phyloP scores from a whole-genome alignment of 495 filamentous ascomycete species.

The Xylaria palmicola region DNA sequence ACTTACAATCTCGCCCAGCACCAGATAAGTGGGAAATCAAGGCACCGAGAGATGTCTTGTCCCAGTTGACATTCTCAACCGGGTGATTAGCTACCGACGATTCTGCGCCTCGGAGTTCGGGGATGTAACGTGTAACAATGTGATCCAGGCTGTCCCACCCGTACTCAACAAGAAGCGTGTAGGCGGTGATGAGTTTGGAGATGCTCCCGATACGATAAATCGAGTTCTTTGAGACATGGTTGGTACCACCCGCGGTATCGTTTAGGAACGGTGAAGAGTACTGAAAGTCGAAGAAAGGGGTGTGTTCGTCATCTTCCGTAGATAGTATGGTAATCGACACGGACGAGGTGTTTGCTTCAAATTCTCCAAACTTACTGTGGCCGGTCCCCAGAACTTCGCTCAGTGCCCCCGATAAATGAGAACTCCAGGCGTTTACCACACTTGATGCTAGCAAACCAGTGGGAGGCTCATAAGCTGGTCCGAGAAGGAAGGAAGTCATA shows the following conservation, averaged over 20 bases:
- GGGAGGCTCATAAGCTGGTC: neutral
- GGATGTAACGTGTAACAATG: slow-evolving; percentile 34
- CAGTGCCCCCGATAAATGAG: neutral
- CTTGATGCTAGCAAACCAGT: neutral
- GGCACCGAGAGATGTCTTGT: neutral
- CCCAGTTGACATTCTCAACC: neutral
- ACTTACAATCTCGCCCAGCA: neutral
- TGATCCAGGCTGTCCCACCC: slow-evolving; percentile 34
- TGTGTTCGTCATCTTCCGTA: neutral
- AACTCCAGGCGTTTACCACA: neutral
- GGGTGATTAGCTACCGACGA: neutral
- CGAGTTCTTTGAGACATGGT: slow-evolving; percentile 31
- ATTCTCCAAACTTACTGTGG: slow-evolving; percentile 7
- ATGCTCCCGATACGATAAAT: slow-evolving; percentile 43
- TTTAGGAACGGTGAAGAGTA: slow-evolving; percentile 19
- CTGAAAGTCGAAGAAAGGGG: slow-evolving; percentile 29
- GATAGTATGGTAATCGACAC: slow-evolving; percentile 16
- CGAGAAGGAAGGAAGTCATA: neutral
- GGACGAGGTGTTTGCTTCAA: slow-evolving; percentile 13
- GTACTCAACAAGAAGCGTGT: slow-evolving; percentile 30
- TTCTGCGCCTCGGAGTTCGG: slow-evolving; percentile 16
- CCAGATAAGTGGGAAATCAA: neutral
- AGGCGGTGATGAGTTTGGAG: slow-evolving; percentile 40
- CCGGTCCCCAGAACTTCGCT: neutral
- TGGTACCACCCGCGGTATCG: slow-evolving; percentile 9